phyloP scores from a whole-genome alignment of 169 alveolate genomes.

The Plasmodium blacklocki region DNA sequence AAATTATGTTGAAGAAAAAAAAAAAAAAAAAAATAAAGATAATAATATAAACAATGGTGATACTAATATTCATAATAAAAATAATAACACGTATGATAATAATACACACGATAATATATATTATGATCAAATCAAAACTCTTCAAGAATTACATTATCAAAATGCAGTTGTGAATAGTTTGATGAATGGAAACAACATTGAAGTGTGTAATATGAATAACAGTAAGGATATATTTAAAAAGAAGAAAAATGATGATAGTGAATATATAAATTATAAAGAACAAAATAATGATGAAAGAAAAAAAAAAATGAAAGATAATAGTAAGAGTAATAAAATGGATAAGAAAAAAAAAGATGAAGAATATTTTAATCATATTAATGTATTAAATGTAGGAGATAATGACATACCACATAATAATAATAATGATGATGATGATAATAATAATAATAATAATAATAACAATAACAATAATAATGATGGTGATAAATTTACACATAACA shows the following conservation, averaged over 20 bases:
- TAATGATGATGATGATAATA: not conserved
- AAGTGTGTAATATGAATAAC: too few relatives aligned
- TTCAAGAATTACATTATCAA: not conserved
- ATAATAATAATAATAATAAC: constrained; percentile 7
- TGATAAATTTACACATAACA: constrained; percentile 6
- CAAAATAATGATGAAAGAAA: constrained; percentile 1
- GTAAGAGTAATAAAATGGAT: not conserved
- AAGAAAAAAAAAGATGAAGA: not conserved
- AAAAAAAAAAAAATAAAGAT: too few relatives aligned
- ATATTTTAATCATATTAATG: too few relatives aligned
- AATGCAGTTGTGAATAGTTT: too few relatives aligned
- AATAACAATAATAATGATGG: not conserved
- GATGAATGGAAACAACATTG: too few relatives aligned
- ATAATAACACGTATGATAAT: too few relatives aligned
- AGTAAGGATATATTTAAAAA: not conserved
- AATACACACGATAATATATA: not conserved
- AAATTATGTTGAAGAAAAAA: not conserved
- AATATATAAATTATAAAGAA: not conserved
- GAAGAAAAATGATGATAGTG: not conserved
- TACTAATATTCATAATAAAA: too few relatives aligned
- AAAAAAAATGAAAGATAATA: not conserved
- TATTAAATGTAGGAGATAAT: not conserved
- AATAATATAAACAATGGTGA: too few relatives aligned
- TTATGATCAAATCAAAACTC: not conserved
- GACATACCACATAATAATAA: not conserved